Conservation (phyloP, 2,329 filamentous ascomycete genomes). For the Hypoxylon sp. region DNA sequence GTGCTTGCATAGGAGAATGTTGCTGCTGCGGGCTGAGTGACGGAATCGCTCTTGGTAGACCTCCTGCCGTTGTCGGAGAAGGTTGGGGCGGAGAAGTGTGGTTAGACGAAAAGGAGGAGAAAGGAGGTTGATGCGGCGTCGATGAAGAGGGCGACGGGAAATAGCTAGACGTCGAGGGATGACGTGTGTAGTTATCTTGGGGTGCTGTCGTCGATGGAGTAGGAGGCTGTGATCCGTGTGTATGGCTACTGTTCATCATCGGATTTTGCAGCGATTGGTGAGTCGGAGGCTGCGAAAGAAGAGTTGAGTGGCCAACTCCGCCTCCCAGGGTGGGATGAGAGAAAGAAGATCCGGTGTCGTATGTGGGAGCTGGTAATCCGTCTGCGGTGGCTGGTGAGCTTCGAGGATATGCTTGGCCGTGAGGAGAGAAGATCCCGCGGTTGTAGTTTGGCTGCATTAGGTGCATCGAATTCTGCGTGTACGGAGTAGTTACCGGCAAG, state of each 20-base stretch:
- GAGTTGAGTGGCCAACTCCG: slow-evolving; percentile 56
- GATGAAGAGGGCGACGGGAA: slow-evolving; percentile 69
- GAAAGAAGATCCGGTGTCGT: slow-evolving; percentile 77
- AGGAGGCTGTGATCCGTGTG: slow-evolving; percentile 63
- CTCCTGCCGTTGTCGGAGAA: slow-evolving; percentile 63
- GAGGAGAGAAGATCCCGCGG: slow-evolving; percentile 54
- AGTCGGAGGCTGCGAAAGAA: slow-evolving; percentile 54
- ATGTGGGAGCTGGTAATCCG: slow-evolving; percentile 76
- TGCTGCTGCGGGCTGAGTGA: slow-evolving; percentile 56
- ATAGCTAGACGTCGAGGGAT: slow-evolving; percentile 73
- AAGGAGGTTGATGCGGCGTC: slow-evolving; percentile 63
- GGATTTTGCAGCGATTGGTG: slow-evolving; percentile 51
- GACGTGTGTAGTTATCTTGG: slow-evolving; percentile 71
- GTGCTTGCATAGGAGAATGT: slow-evolving; percentile 68
- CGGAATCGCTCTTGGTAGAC: slow-evolving; percentile 56
- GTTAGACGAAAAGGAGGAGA: slow-evolving; percentile 60
- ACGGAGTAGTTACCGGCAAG: slow-evolving; percentile 65
- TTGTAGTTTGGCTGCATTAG: slow-evolving; percentile 63
- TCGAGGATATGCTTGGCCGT: slow-evolving; percentile 60
- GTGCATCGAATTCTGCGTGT: slow-evolving; percentile 70
- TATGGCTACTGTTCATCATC: slow-evolving; percentile 66
- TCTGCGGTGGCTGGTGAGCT: slow-evolving; percentile 72
- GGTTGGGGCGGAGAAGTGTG: slow-evolving; percentile 58
- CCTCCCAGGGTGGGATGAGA: slow-evolving; percentile 72
- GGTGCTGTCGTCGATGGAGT: slow-evolving; percentile 70